Base-by-base conservation (phyloP, 2,329 filamentous ascomycete genomes). In the Mycosphaerella arachidis region DNA sequence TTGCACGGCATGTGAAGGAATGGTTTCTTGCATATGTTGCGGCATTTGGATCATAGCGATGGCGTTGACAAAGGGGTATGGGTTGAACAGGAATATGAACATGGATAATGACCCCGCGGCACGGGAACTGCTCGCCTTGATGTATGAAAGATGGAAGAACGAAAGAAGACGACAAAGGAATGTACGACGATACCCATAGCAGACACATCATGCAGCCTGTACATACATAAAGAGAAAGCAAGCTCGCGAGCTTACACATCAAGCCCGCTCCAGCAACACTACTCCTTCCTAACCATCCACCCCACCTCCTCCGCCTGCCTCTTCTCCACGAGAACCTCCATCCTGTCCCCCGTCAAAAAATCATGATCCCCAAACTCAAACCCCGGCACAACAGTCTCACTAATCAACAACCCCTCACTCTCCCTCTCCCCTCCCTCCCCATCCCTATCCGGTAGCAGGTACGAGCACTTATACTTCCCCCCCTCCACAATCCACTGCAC, bases 401-500 rank as follows among this genome's bases (percentile, higher is more conserved):
- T 85, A 60, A 90, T 88, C 74, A 90, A 75, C 66, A 88, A 71
- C 0, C 83, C 84, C 18, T 76, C 77, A 40, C 74, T 76, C 6
- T 18, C 29, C 40, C 72, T 75, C 29, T 65, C 68, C 4, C 69
- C 67, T 2, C 66, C 72, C 24, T 68, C 72, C 48, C 73, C 73
- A 9, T 69, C 71, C n/a, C 6, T 4, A 55, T 81, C 79, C 1
- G 79, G 77, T 33, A 87, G 71, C 58, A 89, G 68, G 71, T 81
- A 88, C 67, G 80, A 86, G 10, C 82, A 82, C 74, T 89, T 90
- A 70, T 82, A 90, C 71, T 85, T 84, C 4, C 84, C 86, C 0
- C 86, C 86, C 56, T 87, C 84, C 7, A 90, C 86, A 61, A 88
- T 77, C 86, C 86, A 90, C 71, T 88, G 85, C 68, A 87, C 64